Conservation (phyloP, 257 asterid genomes). For the Henckelia pumila region DNA sequence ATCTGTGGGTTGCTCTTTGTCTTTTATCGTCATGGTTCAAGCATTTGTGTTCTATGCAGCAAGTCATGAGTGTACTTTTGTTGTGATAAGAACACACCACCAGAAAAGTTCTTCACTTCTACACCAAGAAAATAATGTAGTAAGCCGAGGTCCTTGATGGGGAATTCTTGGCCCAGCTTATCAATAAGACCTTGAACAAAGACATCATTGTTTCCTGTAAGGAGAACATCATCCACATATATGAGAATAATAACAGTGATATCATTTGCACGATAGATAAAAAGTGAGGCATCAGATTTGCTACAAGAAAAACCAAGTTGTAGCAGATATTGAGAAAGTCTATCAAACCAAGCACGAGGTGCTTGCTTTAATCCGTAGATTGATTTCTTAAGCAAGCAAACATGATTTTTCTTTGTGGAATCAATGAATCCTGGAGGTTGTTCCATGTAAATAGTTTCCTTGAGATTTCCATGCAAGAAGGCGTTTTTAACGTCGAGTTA, state of each 20-base stretch:
- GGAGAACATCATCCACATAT: not conserved
- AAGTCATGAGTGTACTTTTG: not conserved
- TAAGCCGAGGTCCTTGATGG: not conserved
- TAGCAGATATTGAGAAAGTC: not conserved
- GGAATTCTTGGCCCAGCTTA: not conserved
- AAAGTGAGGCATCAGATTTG: not conserved
- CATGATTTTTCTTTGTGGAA: not conserved
- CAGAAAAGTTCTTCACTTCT: not conserved
- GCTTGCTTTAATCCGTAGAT: slow-evolving; percentile 5
- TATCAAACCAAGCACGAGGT: slow-evolving; percentile 11
- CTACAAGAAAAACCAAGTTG: slow-evolving; percentile 3
- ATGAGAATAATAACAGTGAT: not conserved
- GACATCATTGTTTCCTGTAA: too few species aligned
- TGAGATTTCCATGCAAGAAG: not conserved
- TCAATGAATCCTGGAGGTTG: not conserved
- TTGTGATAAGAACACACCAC: not conserved
- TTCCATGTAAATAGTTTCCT: not conserved
- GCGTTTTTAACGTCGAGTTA: not conserved
- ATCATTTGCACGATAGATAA: not conserved
- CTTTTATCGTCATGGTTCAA: not conserved
- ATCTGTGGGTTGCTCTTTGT: too few species aligned
- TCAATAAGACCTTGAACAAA: not conserved
- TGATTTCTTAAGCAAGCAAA: not conserved
- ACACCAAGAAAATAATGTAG: not conserved
- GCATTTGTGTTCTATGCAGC: not conserved